Base-by-base conservation (phyloP, 2,329 filamentous ascomycete genomes). In the Ceratocystis variospora region DNA sequence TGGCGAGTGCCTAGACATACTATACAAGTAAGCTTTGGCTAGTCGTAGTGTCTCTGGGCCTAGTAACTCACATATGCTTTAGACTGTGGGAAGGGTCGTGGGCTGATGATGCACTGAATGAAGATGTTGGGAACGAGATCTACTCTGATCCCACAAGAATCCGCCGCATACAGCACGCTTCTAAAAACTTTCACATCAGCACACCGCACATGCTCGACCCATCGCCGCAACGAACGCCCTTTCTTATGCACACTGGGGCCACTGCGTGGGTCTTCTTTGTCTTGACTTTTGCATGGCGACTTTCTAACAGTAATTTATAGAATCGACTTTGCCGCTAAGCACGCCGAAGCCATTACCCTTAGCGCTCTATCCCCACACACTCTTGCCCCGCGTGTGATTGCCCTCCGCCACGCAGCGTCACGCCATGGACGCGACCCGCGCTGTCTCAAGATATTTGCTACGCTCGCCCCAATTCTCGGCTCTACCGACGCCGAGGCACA, bases 331-430 rank as follows among this genome's bases (percentile, higher is more conserved):
- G 83, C 83, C 0, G 81, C 84, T 0, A 80, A 82, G 65, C 83
- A 87, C 69, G 85, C 85, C 0, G 85, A 88, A 70, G 83, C 80
- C 1, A 83, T 87, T 55, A 87, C 87, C 68, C 79, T 87, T 0
- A 81, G 79, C 0, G 82, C 81, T 0, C 83, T 86, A 70, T 80
- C 78, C 10, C 82, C 85, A 0, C 73, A 76, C 0, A 78, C 81
- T 0, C 79, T 85, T 1, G 78, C 79, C 1, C 80, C 79, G 69
- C 83, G 79, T 48, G 79, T 87, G 10, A 78, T 79, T 0, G 82
- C 84, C 33, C 83, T 86, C 37, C 77, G 84, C 1, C 72, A 77
- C 17, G 71, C 79, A 22, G 83, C 83, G 0, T 75, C 73, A 15
- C 71, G 79, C 44, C 78, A 76, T 59, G 80, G 81, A 0, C 78